These are phyloP conservation scores for Thielaviopsis cerberus DNA, from an alignment of 2,329 filamentous ascomycete species.

Conservation along the genomic window DNA sequence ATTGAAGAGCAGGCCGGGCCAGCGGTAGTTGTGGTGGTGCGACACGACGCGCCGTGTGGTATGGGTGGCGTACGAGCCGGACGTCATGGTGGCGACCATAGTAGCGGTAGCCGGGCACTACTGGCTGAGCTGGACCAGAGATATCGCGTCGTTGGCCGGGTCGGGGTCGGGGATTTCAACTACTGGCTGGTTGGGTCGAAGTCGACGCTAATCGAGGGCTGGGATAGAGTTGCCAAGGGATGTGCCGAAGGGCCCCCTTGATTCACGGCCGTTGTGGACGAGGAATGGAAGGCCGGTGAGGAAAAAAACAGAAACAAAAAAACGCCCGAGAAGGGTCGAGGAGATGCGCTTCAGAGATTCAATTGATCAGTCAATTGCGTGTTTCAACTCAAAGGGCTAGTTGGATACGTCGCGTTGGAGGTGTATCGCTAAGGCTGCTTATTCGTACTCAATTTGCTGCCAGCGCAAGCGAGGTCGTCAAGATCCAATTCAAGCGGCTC, in stretches of 20 bases:
- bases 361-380: too few species aligned
- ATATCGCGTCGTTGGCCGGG: too few species aligned
- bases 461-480: not conserved
- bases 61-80: conserved; percentile 4
- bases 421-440: too few species aligned
- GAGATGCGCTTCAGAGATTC: not conserved
- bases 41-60: conserved; percentile 17
- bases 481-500: not conserved
- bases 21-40: conserved; percentile 42
- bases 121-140: too few species aligned
- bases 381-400: too few species aligned
- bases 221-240: not conserved
- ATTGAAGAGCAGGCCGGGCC: conserved; percentile 49
- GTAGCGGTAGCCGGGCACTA: not conserved
- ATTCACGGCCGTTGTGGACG: not conserved
- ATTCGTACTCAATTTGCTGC: not conserved
- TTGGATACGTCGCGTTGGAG: too few species aligned
- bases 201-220: not conserved
- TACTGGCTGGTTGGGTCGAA: not conserved
- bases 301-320: not conserved
- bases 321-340: not conserved
- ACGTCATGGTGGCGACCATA: conserved; percentile 5
- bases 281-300: not conserved
- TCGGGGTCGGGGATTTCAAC: too few species aligned
- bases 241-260: not conserved